A percentile compares a stretch with the other conserved stretches of the same genome.
Conservation (phyloP, 805 yeast genomes). For the Candida stauntonica region DNA sequence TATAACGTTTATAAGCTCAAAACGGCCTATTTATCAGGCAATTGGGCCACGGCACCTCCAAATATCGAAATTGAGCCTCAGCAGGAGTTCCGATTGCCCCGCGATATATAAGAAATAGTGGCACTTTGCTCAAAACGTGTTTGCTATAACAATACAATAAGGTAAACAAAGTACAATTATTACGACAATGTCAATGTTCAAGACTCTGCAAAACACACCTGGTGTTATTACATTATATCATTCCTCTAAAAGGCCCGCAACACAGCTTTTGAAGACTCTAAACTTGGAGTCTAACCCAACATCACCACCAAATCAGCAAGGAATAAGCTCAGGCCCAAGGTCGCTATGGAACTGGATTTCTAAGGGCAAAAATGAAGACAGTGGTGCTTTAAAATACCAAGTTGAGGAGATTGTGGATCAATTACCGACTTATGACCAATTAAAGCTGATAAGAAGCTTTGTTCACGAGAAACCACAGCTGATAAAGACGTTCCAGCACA, state of each 20-base stretch:
- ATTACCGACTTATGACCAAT: conserved; percentile 26
- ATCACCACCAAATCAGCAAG: conserved; percentile 10
- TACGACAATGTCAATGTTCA: conserved; percentile 50
- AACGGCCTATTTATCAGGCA: no score
- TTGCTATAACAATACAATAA: not conserved
- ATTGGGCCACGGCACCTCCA: no score
- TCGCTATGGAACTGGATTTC: conserved; percentile 20
- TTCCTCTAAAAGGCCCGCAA: conserved; percentile 16
- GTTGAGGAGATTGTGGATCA: conserved; percentile 13
- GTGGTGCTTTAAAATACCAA: conserved; percentile 4
- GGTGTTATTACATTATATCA: conserved; percentile 43
- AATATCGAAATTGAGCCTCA: no score
- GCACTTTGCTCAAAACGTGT: not conserved
- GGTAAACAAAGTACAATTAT: not conserved
- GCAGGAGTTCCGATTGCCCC: no score
- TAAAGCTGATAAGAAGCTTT: conserved; percentile 19
- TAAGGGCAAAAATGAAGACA: conserved; percentile 13
- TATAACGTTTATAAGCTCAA: no score
- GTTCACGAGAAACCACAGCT: conserved; percentile 8
- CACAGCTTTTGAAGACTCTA: conserved; percentile 11
- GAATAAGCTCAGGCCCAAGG: conserved; percentile 3
- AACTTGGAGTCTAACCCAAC: conserved; percentile 7
- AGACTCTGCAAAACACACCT: conserved; percentile 40
- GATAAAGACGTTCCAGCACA: conserved; percentile 14
- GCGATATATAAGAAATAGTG: no score